Percentiles rank a stretch among this genome's conserved stretches.
phyloP scores from a whole-genome alignment of 192 early-diverging fungal genomes.

The Rhizophagus sp. region DNA sequence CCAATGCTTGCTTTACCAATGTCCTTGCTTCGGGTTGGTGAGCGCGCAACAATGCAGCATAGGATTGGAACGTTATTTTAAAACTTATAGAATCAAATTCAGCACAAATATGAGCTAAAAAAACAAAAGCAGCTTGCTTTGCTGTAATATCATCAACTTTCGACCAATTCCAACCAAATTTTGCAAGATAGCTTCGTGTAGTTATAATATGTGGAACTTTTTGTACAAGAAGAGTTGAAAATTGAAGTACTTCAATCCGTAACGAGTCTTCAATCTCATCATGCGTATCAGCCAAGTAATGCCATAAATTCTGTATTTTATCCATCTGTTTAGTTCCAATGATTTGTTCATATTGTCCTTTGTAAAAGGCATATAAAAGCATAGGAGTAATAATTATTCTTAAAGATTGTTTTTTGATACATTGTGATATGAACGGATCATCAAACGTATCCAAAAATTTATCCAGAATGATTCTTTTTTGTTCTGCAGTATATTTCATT shows the following conservation, averaged over 20 bases:
- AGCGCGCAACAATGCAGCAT: conserved; percentile 81
- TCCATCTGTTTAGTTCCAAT: conserved; percentile 63
- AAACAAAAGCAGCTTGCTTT: conserved; percentile 94
- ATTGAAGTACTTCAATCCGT: conserved; percentile 87
- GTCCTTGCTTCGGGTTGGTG: conserved; percentile 87
- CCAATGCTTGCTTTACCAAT: conserved; percentile 91
- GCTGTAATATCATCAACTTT: conserved; percentile 88
- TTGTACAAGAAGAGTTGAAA: conserved; percentile 86
- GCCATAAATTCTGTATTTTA: conserved; percentile 50
- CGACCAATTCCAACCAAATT: conserved; percentile 87
- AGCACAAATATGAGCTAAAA: conserved; percentile 90
- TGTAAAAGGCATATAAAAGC: conserved; percentile 67
- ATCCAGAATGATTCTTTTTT: conserved; percentile 71
- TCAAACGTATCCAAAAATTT: conserved; percentile 77
- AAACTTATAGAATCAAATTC: conserved; percentile 91
- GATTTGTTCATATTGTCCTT: conserved; percentile 51
- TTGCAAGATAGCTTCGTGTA: conserved; percentile 8
- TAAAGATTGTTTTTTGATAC: conserved; percentile 72
- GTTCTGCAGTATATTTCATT: conserved; percentile 49
- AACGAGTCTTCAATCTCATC: conserved; percentile 66
- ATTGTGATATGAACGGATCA: conserved; percentile 54
- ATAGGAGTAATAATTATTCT: conserved; percentile 87
- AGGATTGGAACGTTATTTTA: conserved; percentile 44
- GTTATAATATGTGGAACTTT: conserved; percentile 70
- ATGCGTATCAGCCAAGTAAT: conserved; percentile 61